phyloP scores from a whole-genome alignment of 148 eudicot species.

The Linanthus parryae region DNA sequence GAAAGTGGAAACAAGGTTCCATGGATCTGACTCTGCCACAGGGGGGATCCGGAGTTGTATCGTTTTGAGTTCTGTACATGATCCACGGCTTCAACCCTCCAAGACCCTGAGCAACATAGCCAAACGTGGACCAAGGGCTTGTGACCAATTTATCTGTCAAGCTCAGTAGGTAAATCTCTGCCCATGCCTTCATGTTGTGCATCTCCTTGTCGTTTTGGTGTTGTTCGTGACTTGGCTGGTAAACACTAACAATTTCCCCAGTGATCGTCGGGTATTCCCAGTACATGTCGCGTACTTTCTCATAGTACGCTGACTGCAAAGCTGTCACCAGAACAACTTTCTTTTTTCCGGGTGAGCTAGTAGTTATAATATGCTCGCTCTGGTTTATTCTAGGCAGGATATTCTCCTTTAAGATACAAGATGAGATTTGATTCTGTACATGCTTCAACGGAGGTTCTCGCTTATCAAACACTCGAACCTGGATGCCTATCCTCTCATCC shows the following conservation, averaged over 20 bases:
- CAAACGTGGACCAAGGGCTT: slow-evolving; percentile 95
- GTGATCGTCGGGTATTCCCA: slow-evolving; percentile 77
- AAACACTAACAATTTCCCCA: slow-evolving; percentile 59
- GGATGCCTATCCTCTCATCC: slow-evolving; percentile 79
- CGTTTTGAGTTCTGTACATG: slow-evolving; percentile 57
- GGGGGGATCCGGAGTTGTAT: slow-evolving; percentile 50
- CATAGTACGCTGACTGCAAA: slow-evolving; percentile 57
- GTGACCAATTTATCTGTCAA: slow-evolving; percentile 73
- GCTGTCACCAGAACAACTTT: slow-evolving; percentile 75
- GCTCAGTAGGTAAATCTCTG: slow-evolving; percentile 92
- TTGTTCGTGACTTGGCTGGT: slow-evolving; percentile 87
- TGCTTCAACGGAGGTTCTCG: slow-evolving; percentile 63
- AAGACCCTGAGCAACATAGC: slow-evolving; percentile 91
- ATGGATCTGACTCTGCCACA: slow-evolving; percentile 67
- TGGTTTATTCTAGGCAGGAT: slow-evolving; percentile 48
- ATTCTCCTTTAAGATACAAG: slow-evolving; percentile 61
- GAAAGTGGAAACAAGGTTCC: slow-evolving; percentile 94
- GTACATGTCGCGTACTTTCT: slow-evolving; percentile 51
- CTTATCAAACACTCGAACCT: slow-evolving; percentile 68
- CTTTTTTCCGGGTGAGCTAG: too few relatives aligned
- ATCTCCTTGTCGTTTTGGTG: slow-evolving; percentile 50
- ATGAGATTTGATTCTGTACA: slow-evolving; percentile 68
- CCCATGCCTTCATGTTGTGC: slow-evolving; percentile 80
- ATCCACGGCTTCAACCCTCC: slow-evolving; percentile 97
- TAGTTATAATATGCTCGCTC: slow-evolving; percentile 14